phyloP scores from a whole-genome alignment of 177 flowering plant genomes.

The Vitis hybrid region DNA sequence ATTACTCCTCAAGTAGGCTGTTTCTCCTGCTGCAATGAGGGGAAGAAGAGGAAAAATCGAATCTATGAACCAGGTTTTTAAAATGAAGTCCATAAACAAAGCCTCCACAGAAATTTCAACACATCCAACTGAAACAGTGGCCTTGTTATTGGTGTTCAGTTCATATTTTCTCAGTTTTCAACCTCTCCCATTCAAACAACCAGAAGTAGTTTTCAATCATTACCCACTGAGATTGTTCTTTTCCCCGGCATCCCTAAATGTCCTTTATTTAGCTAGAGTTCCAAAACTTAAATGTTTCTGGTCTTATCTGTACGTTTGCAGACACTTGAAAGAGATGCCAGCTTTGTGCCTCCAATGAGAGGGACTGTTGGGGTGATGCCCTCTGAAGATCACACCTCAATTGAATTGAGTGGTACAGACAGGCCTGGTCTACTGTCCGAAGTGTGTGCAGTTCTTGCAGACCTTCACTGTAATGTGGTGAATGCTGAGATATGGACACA shows the following conservation, averaged over 20 bases:
- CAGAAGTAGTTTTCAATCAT: too few species aligned
- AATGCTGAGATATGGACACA: conserved; percentile 56
- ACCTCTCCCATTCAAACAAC: too few species aligned
- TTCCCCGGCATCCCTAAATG: background rate
- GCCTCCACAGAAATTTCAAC: too few species aligned
- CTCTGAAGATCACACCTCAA: conserved; percentile 35
- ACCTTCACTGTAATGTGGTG: conserved; percentile 45
- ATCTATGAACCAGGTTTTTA: too few species aligned
- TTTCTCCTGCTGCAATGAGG: too few species aligned
- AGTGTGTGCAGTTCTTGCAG: conserved; percentile 48
- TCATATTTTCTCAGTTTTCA: too few species aligned
- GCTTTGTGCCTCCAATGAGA: conserved; percentile 25
- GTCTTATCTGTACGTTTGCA: conserved; percentile 14
- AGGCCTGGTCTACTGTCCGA: conserved; percentile 53
- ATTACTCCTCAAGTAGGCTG: too few species aligned
- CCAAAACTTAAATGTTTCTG: background rate
- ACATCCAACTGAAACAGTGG: too few species aligned
- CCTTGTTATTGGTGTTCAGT: too few species aligned
- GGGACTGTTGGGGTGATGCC: conserved; percentile 43
- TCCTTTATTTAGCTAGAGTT: background rate
- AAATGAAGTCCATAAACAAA: too few species aligned
- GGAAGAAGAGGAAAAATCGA: too few species aligned
- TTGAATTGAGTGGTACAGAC: conserved; percentile 43
- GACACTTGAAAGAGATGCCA: conserved; percentile 38
- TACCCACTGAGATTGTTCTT: background rate